Percentiles rank a stretch among this genome's conserved stretches.
These are phyloP conservation scores for Microsporum ferrugineum DNA, from an alignment of 2,329 filamentous ascomycete genomes.

Conservation along the genomic window DNA sequence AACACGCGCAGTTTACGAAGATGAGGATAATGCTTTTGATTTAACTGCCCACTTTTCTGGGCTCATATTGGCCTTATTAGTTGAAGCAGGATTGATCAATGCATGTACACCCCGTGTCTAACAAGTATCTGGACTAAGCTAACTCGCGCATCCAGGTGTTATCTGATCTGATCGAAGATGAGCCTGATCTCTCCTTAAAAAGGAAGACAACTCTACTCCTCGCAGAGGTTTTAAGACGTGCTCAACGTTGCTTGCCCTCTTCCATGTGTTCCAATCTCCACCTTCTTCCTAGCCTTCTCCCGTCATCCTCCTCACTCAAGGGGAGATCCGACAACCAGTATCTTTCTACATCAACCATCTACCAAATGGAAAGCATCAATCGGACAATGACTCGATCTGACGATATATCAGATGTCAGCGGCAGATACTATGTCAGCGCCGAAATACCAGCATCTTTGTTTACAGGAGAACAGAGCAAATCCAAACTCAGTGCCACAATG, in stretches of 20 bases:
- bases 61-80: conserved; percentile 70
- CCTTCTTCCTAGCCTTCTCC: conserved; percentile 73
- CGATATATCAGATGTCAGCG: conserved; percentile 23
- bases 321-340: conserved; percentile 63
- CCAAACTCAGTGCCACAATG: conserved; percentile 49
- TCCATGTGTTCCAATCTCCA: conserved; percentile 77
- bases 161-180: conserved; percentile 40
- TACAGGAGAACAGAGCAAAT: conserved; percentile 34
- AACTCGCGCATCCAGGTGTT: conserved; percentile 30
- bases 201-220: conserved; percentile 84
- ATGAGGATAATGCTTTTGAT: conserved; percentile 53
- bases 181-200: conserved; percentile 47
- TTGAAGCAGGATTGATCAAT: conserved; percentile 64
- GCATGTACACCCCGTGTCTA: conserved; percentile 18
- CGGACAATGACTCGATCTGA: conserved; percentile 76
- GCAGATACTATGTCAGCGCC: conserved; percentile 29
- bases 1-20: conserved; percentile 49
- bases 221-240: conserved; percentile 80
- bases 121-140: conserved; percentile 7
- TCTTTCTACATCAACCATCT: conserved; percentile 78
- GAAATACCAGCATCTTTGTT: conserved; percentile 36
- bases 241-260: conserved; percentile 71
- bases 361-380: conserved; percentile 96
- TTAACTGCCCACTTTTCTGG: conserved; percentile 92
- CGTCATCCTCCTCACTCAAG: conserved; percentile 46